Evolutionary conservation across 2,329 filamentous ascomycete species (phyloP), one percentile per base, ranked within the genome.

Genomic region (Aspergillus alliaceus): DNA sequence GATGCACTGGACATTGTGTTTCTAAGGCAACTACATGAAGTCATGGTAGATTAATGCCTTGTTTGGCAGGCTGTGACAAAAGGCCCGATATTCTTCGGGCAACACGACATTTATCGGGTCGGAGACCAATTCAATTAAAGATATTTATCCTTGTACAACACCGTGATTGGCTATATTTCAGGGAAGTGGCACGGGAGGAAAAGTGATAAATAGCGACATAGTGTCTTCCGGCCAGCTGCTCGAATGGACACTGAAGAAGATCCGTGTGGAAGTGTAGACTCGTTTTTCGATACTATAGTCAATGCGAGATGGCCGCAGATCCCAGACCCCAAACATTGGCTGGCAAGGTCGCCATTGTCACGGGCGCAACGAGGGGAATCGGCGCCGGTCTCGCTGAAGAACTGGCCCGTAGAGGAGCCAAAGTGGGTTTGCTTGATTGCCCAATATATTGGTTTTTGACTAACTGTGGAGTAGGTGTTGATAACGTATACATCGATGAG

Each of bases 341-440:
- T 5, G 51, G 51, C 3, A 57, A 57, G 27, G 35, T 54, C 31
- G 55, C 55, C 14, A 54, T 57, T 2, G 46, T 57, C 2, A 54
- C 55, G 9, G 51, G 55, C 29, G 51, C 34, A 37, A 54, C 55
- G 6, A 46, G 55, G 18, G 55, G 55, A 29, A 57, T 57, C 25
- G 51, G 51, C 2, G 51, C 51, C 2, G 46, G 35, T 1, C 20
- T 54, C 3, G 55, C 51, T 12, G 31, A 31, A 18, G 51, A 57
- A 14, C 22, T 57, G 7, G 51, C 55, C 6, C 35, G 37, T 18
- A 34, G 51, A n/a, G 55, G 55, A 11, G 51, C 51, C 2, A 54
- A 50, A 14, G 51, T 50, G 31, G 25, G 47, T 18, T n/a, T 12
- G 8, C 8, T 15, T n/a, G 15, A 27, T 5, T n/a, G n/a, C 14